phyloP scores from a whole-genome alignment of 2,329 filamentous ascomycete species.

The Pezicula radicicola region DNA sequence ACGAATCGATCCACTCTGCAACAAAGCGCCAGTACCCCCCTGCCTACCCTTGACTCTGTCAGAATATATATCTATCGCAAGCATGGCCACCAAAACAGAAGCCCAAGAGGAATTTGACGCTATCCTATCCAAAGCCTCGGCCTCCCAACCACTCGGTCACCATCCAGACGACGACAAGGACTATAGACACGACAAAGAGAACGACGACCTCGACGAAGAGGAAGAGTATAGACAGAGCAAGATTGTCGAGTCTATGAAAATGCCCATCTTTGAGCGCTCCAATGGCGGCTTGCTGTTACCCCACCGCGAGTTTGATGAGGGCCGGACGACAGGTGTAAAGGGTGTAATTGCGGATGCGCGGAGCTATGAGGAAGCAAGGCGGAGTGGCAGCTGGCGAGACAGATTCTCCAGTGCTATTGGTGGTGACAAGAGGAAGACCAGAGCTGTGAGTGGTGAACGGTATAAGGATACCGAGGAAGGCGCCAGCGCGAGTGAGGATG shows the following conservation, averaged over 20 bases:
- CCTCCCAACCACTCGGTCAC: constrained; percentile 10
- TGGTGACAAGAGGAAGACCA: constrained; percentile 16
- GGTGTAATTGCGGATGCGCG: constrained; percentile 83
- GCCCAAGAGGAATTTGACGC: constrained; percentile 67
- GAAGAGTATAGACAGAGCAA: constrained; percentile 29
- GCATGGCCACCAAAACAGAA: constrained; percentile 41
- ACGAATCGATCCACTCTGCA: neutral
- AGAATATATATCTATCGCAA: constrained; percentile 5
- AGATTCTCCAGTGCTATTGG: constrained; percentile 51
- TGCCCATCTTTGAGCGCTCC: constrained; percentile 53
- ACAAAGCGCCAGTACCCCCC: constrained; percentile 7
- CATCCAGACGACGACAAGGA: constrained; percentile 58
- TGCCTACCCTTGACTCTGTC: constrained; percentile 11
- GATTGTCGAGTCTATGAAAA: constrained; percentile 64
- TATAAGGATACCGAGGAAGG: constrained; percentile 22
- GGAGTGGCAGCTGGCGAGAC: constrained; percentile 24
- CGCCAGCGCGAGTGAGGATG: constrained; percentile 47
- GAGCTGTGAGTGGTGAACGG: constrained; percentile 11
- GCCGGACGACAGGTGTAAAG: constrained; percentile 77
- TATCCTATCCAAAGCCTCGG: constrained; percentile 55
- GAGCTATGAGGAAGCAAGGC: constrained; percentile 67
- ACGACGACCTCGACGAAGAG: constrained; percentile 55
- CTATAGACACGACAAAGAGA: constrained; percentile 45
- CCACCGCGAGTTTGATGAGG: constrained; percentile 60
- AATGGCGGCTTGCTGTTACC: constrained; percentile 45